Evolutionary conservation across 140 eudicot species (phyloP).

Genomic region (Flaveria floridana): DNA sequence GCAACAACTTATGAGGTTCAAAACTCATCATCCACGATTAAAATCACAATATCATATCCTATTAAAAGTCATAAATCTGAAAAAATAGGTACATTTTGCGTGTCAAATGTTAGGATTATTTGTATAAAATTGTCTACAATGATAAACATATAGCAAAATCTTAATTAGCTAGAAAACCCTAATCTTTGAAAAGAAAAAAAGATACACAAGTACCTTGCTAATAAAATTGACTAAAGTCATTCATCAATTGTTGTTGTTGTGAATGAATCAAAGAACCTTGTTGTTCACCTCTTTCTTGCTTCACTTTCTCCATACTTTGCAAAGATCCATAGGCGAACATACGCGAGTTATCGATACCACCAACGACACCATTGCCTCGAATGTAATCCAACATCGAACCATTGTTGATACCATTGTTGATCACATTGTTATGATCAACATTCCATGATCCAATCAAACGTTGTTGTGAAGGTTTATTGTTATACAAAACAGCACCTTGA

Average conservation of each 20-base stretch:
- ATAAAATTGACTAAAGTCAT: slow-evolving; percentile 47
- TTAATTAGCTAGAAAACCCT: neutral
- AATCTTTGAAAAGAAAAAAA: neutral
- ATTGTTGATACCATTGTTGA: neutral
- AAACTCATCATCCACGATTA: no score
- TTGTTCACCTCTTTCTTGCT: slow-evolving; percentile 46
- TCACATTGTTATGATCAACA: slow-evolving; percentile 27
- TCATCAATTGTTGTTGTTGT: slow-evolving; percentile 54
- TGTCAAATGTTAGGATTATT: neutral
- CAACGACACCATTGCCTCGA: slow-evolving; percentile 23
- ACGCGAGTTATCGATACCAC: slow-evolving; percentile 18
- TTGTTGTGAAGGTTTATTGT: slow-evolving; percentile 30
- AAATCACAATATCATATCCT: neutral
- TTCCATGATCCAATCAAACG: slow-evolving; percentile 46
- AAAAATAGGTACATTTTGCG: neutral
- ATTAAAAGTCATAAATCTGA: neutral
- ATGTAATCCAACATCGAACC: slow-evolving; percentile 24
- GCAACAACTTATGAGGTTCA: no score
- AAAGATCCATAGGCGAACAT: slow-evolving; percentile 38
- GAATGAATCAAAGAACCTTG: slow-evolving; percentile 49
- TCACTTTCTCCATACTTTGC: slow-evolving; percentile 44
- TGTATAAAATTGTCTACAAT: neutral
- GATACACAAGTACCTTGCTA: slow-evolving; percentile 33
- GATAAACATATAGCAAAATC: neutral
- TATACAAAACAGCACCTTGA: slow-evolving; percentile 40